phyloP scores from a whole-genome alignment of 1,284 basidiomycete genomes.

The Leccinum griseonigrum region DNA sequence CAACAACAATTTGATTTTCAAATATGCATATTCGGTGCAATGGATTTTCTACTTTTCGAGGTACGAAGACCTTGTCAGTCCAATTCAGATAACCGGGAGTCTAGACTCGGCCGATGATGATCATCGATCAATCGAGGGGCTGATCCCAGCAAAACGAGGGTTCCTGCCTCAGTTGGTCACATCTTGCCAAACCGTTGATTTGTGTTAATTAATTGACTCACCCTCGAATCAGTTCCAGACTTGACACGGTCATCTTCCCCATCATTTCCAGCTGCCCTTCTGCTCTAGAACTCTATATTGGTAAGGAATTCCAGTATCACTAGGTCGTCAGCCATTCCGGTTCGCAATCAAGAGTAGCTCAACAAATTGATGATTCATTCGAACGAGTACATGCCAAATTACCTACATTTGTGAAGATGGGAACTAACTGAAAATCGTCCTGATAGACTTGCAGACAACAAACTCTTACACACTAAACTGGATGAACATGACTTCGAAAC shows the following conservation, averaged over 20 bases:
- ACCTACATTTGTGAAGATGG: background rate
- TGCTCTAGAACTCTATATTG: background rate
- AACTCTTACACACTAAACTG: slow-evolving; percentile 20
- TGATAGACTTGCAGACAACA: background rate
- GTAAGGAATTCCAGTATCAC: background rate
- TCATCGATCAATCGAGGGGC: slow-evolving; percentile 14
- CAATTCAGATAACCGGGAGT: background rate
- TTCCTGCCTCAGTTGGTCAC: slow-evolving; percentile 4
- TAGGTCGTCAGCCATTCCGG: background rate
- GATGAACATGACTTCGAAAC: background rate
- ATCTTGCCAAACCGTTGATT: background rate
- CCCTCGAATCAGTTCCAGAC: slow-evolving; percentile 12
- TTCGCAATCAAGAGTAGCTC: background rate
- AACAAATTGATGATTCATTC: background rate
- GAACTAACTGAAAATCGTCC: background rate
- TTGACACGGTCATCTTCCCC: background rate
- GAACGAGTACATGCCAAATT: slow-evolving; percentile 5
- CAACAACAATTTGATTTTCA: slow-evolving; percentile 16
- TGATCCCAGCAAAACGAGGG: slow-evolving; percentile 13
- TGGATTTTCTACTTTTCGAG: background rate
- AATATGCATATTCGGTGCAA: slow-evolving; percentile 9
- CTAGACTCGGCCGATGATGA: slow-evolving; percentile 4
- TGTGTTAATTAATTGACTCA: background rate
- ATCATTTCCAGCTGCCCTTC: background rate
- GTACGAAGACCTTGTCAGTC: background rate